These are phyloP conservation scores for Didymella sp. DNA, from an alignment of 2,329 filamentous ascomycete species.

Conservation along the genomic window DNA sequence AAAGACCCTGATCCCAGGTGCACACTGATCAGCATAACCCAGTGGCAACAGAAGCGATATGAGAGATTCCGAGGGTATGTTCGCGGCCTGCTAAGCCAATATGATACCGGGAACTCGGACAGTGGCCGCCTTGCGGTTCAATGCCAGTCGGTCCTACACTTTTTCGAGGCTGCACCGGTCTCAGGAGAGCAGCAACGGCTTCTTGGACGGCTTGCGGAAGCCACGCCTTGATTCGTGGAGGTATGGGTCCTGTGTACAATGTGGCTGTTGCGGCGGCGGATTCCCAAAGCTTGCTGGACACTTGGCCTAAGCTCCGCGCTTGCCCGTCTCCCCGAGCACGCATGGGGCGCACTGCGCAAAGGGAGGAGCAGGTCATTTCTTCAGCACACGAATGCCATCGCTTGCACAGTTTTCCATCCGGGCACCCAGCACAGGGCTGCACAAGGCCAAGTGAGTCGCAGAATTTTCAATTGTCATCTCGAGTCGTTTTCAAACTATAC, in stretches of 20 bases:
- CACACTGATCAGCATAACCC: constrained; percentile 13
- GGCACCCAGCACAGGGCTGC: constrained; percentile 16
- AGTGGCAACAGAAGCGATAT: constrained; percentile 18
- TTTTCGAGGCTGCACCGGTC: constrained; percentile 29
- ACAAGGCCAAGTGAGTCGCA: constrained; percentile 16
- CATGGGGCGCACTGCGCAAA: constrained; percentile 34
- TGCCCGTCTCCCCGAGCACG: constrained; percentile 21
- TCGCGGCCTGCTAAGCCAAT: constrained; percentile 9
- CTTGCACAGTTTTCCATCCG: constrained; percentile 13
- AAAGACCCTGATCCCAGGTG: constrained; percentile 11
- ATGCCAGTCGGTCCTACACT: constrained; percentile 28
- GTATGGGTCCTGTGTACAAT: constrained; percentile 31
- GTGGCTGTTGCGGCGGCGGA: constrained; percentile 36
- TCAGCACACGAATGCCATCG: constrained; percentile 15
- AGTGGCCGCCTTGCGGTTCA: constrained; percentile 8
- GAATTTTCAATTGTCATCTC: constrained; percentile 14
- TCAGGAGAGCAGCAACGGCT: constrained; percentile 39
- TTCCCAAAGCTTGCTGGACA: constrained; percentile 26
- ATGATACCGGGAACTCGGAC: constrained; percentile 13
- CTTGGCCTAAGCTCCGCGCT: constrained; percentile 38
- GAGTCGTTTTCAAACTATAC: constrained; percentile 17
- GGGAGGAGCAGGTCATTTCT: constrained; percentile 25
- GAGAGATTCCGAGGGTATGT: constrained; percentile 11
- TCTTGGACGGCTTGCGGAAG: constrained; percentile 26
- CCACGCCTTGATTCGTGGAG: constrained; percentile 35